Evolutionary conservation across 2,329 filamentous ascomycete genomes (phyloP), one percentile per base, ranked within the genome.

Genomic region (Fusarium sp.): DNA sequence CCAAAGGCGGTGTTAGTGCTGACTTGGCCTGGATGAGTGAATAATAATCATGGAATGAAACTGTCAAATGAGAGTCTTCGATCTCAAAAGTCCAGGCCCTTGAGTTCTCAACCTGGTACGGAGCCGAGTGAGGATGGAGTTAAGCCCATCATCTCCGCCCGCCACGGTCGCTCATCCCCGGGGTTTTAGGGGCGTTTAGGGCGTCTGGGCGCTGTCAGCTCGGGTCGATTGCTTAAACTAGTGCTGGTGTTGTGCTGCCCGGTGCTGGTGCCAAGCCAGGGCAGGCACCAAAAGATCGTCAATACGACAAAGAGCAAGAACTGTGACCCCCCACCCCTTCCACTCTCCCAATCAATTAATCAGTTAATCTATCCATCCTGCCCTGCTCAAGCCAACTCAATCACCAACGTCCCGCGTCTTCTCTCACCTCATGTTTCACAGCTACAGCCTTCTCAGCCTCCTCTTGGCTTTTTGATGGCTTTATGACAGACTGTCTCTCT

Each of bases 381-480:
- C 20, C 42, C 13, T 27, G 10, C 37, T 50, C 29, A 31, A 14
- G 13, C 29, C 52, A 40, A 42, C 43, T 50, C 47, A 53, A 39
- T 41, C 51, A 67, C 39, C 48, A 67, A 67, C 62, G 47, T 45
- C 35, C 29, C 21, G 14, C 35, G 56, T 42, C 35, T 23, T 59
- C 43, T 62, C 31, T 11, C 58, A 43, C 42, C 61, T 51, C 50
- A 66, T 68, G 66, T 69, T 68, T 62, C 66, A 69, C 66, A 43
- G 31, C 35, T 20, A 51, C 55, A 51, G 61, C 56, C 65, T 69
- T 66, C 43, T 52, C 60, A 68, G 65, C 65, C 66, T 68, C 40
- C 41, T 62, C 45, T 59, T 59, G 53, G 64, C 64, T 51, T 49
- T 46, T 27, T 40, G 23, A 50, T 57, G 51, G 51, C 50, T 61